Evolutionary conservation across 305 asterid species (phyloP).

Genomic region (Fraxinus greggii): DNA sequence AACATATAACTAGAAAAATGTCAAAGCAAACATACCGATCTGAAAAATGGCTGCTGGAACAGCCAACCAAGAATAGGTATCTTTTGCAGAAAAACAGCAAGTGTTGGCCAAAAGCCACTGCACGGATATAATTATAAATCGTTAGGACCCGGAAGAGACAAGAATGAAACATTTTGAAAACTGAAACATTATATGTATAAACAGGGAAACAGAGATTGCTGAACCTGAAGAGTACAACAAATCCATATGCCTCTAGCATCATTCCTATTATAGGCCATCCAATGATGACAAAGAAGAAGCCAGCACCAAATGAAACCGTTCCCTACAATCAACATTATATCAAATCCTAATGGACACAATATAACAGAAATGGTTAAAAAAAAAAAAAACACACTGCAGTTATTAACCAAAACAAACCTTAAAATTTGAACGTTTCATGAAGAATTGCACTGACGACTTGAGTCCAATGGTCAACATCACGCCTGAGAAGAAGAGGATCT

Average conservation of each 20-base stretch:
- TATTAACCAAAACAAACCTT: constrained; percentile 39
- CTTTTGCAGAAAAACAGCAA: constrained; percentile 49
- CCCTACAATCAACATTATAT: constrained; percentile 37
- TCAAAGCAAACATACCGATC: constrained; percentile 41
- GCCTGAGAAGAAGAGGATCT: constrained; percentile 91
- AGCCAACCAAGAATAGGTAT: constrained; percentile 59
- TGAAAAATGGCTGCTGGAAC: constrained; percentile 43
- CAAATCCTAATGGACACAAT: neutral
- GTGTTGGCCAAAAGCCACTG: constrained; percentile 67
- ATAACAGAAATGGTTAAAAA: neutral
- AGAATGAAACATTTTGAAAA: neutral
- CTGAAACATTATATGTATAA: neutral
- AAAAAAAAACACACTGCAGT: neutral
- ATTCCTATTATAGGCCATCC: constrained; percentile 70
- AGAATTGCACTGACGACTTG: constrained; percentile 55
- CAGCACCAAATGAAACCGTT: constrained; percentile 48
- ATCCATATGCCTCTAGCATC: constrained; percentile 63
- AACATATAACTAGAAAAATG: neutral
- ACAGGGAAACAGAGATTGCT: constrained; percentile 1
- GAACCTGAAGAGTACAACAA: constrained; percentile 62
- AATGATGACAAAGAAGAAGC: constrained; percentile 55
- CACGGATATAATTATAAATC: constrained; percentile 7
- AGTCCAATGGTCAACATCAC: constrained; percentile 78
- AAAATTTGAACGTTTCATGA: constrained; percentile 50
- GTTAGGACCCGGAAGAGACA: constrained; percentile 6